Conservation (phyloP, 2,329 filamentous ascomycete genomes). For the Rutstroemia sp. region DNA sequence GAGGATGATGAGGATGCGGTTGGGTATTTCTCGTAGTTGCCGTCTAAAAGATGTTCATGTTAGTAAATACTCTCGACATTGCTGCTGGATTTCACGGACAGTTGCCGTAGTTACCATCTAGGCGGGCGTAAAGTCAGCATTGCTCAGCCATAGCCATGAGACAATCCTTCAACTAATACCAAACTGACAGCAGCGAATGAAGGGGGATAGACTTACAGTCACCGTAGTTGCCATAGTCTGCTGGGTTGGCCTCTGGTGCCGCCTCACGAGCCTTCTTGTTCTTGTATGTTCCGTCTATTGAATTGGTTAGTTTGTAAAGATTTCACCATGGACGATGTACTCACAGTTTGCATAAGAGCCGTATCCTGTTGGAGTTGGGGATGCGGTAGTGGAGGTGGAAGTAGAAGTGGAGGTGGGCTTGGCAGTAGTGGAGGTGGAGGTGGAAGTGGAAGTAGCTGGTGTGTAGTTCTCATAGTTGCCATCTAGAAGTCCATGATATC, state of each 20-base stretch:
- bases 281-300: slow-evolving; percentile 5
- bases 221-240: slow-evolving; percentile 1
- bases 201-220: neutral
- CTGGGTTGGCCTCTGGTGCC: slow-evolving; percentile 3
- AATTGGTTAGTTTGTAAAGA: neutral
- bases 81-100: neutral
- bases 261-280: slow-evolving; percentile 6
- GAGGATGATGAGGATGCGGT: neutral
- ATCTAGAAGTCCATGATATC: neutral
- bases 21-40: slow-evolving; percentile 5
- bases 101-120: slow-evolving; percentile 5
- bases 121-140: neutral
- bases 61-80: neutral
- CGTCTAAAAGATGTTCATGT: neutral
- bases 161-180: neutral
- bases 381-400: neutral
- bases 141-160: neutral
- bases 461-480: slow-evolving; percentile 6
- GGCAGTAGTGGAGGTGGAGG: neutral
- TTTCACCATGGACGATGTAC: neutral
- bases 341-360: slow-evolving; percentile 1
- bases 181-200: neutral
- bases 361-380: neutral
- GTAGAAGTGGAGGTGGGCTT: neutral
- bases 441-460: neutral